phyloP scores from a whole-genome alignment of 2,329 filamentous ascomycete genomes.

The Emmonsia crescens region DNA sequence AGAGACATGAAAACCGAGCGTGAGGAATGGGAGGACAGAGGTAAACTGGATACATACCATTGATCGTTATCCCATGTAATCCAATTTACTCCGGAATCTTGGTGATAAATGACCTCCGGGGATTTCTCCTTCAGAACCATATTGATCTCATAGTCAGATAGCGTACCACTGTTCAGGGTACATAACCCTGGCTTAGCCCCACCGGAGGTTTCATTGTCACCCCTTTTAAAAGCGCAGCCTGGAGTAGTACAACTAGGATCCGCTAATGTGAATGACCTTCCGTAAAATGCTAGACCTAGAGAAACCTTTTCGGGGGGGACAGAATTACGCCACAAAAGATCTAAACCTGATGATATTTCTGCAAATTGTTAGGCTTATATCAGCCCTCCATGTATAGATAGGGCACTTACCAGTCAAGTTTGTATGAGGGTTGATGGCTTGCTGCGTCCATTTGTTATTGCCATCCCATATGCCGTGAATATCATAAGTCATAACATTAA shows the following conservation, averaged over 20 bases:
- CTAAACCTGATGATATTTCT: slow-evolving; percentile 20
- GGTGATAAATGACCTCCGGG: slow-evolving; percentile 13
- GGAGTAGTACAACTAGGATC: slow-evolving; percentile 12
- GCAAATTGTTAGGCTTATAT: slow-evolving; percentile 17
- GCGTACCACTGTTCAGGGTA: slow-evolving; percentile 18
- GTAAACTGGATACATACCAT: slow-evolving; percentile 10
- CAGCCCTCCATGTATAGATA: slow-evolving; percentile 15
- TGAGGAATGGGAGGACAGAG: neutral
- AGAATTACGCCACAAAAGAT: slow-evolving; percentile 21
- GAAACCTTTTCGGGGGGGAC: slow-evolving; percentile 16
- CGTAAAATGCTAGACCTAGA: slow-evolving; percentile 20
- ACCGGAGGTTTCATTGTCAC: slow-evolving; percentile 12
- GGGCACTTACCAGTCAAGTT: slow-evolving; percentile 17
- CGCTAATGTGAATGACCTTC: slow-evolving; percentile 15
- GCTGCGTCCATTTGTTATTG: slow-evolving; percentile 9
- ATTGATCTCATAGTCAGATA: slow-evolving; percentile 24
- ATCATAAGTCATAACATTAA: slow-evolving; percentile 23
- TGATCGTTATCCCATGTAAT: slow-evolving; percentile 18
- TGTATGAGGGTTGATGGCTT: slow-evolving; percentile 13
- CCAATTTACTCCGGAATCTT: slow-evolving; percentile 18
- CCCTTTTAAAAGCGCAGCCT: slow-evolving; percentile 17
- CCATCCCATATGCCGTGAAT: slow-evolving; percentile 19
- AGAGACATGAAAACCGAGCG: neutral
- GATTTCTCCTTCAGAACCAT: slow-evolving; percentile 16
- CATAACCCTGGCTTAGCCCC: slow-evolving; percentile 20